Conservation (phyloP, 2,329 filamentous ascomycete genomes). For the Ascocoryne sarcoides region DNA sequence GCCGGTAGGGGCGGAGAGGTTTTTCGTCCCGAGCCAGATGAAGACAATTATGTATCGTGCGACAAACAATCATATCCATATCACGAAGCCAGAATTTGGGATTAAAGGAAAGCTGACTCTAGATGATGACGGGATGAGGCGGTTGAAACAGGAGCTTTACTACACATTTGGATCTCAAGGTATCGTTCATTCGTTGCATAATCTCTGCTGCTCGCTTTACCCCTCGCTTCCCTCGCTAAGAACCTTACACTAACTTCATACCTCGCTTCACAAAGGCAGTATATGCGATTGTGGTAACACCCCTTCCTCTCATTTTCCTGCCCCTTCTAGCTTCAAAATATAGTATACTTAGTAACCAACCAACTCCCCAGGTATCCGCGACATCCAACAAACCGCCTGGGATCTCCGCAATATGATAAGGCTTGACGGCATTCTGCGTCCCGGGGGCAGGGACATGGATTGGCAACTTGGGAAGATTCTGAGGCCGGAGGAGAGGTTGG, state of each 20-base stretch:
- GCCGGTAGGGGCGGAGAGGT: neutral
- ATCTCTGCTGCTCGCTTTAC: too few relatives aligned
- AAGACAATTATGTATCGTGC: neutral
- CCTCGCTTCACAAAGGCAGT: too few relatives aligned
- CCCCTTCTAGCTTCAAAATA: neutral
- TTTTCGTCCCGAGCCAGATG: neutral
- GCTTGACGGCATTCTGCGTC: neutral
- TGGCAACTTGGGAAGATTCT: neutral
- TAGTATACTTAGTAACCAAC: neutral
- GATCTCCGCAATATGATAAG: neutral
- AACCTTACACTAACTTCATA: too few relatives aligned
- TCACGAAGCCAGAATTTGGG: neutral
- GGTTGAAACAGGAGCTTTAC: neutral
- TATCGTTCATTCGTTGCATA: too few relatives aligned
- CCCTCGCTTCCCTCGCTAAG: too few relatives aligned
- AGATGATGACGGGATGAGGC: neutral
- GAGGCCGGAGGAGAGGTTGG: neutral
- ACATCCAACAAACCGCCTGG: neutral
- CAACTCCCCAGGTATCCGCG: neutral
- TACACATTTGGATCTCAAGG: neutral
- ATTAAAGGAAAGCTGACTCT: neutral
- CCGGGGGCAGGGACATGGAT: too few relatives aligned
- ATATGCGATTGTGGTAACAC: neutral
- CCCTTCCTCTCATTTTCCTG: neutral
- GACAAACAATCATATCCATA: neutral